phyloP scores from a whole-genome alignment of 2,329 filamentous ascomycete genomes.

The Botrytis byssoidea region DNA sequence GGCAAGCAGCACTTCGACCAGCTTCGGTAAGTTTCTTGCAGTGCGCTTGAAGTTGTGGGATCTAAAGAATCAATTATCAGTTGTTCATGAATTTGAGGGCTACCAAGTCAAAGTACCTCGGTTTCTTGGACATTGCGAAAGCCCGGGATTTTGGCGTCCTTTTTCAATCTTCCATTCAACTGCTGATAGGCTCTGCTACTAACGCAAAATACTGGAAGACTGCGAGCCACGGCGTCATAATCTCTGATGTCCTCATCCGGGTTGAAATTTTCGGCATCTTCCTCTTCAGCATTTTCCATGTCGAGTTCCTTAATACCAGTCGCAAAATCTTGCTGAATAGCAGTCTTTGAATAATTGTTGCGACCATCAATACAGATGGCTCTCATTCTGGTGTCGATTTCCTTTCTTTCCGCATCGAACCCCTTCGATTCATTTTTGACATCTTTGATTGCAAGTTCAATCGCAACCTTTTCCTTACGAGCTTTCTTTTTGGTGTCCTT shows the following conservation, averaged over 20 bases:
- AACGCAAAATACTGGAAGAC: slow-evolving; percentile 63
- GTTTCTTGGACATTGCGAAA: slow-evolving; percentile 55
- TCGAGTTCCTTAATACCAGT: slow-evolving; percentile 60
- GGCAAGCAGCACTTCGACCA: slow-evolving; percentile 46
- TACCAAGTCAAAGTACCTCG: slow-evolving; percentile 40
- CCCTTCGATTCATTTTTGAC: slow-evolving; percentile 41
- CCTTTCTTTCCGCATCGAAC: slow-evolving; percentile 33
- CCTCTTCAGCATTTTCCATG: slow-evolving; percentile 50
- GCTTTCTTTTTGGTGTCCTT: slow-evolving; percentile 45
- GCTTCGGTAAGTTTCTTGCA: slow-evolving; percentile 56
- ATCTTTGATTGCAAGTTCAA: slow-evolving; percentile 42
- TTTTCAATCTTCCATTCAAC: slow-evolving; percentile 52
- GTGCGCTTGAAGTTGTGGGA: slow-evolving; percentile 43
- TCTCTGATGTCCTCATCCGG: slow-evolving; percentile 54
- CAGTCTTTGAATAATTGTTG: slow-evolving; percentile 54
- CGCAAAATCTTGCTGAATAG: slow-evolving; percentile 59
- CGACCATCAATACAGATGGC: slow-evolving; percentile 51
- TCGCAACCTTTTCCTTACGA: slow-evolving; percentile 35
- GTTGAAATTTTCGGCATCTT: slow-evolving; percentile 55
- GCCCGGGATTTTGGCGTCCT: slow-evolving; percentile 52
- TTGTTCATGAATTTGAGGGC: background rate
- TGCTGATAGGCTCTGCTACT: slow-evolving; percentile 63
- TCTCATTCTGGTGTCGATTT: slow-evolving; percentile 40
- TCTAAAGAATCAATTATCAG: slow-evolving; percentile 9
- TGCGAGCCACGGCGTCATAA: slow-evolving; percentile 55